These are phyloP conservation scores for Pulveroboletus sp. DNA, from an alignment of 768 basidiomycete species.

Conservation along the genomic window DNA sequence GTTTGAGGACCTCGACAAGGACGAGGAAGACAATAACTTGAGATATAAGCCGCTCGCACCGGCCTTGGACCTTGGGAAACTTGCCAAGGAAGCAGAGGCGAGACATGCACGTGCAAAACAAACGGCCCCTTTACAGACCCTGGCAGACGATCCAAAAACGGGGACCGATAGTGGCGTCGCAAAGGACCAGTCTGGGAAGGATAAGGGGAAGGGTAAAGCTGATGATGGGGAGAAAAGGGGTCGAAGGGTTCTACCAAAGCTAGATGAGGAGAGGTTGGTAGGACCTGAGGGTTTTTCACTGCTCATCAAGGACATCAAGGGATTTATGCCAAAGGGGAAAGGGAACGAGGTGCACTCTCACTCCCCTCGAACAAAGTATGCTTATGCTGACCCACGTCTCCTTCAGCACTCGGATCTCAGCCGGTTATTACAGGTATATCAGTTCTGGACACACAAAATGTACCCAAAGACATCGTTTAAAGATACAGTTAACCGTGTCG, in stretches of 20 bases:
- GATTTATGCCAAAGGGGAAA: conserved; percentile 81
- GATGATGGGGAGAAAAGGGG: conserved; percentile 27
- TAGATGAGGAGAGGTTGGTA: conserved; percentile 75
- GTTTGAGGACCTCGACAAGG: conserved; percentile 46
- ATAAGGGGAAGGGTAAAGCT: conserved; percentile 6
- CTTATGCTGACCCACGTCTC: neutral
- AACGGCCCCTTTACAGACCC: conserved; percentile 39
- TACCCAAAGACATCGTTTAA: conserved; percentile 85
- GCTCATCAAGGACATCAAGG: conserved; percentile 70
- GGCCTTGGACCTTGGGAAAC: conserved; percentile 47
- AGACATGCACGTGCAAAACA: conserved; percentile 32
- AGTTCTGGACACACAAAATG: conserved; percentile 92
- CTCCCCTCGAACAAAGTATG: neutral
- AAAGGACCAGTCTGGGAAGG: conserved; percentile 4
- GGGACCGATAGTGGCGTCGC: conserved; percentile 15
- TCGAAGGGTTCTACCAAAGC: conserved; percentile 40
- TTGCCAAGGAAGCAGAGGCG: conserved; percentile 53
- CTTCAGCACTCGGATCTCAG: conserved; percentile 73
- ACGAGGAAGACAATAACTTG: conserved; percentile 42
- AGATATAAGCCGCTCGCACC: conserved; percentile 45
- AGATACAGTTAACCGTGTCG: conserved; percentile 81
- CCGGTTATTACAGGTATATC: conserved; percentile 77
- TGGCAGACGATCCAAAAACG: conserved; percentile 44
- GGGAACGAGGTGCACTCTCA: conserved; percentile 71
- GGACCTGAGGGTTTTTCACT: conserved; percentile 74